Evolutionary conservation across 148 eudicot species (phyloP).

Genomic region (Rhododendron vialii): DNA sequence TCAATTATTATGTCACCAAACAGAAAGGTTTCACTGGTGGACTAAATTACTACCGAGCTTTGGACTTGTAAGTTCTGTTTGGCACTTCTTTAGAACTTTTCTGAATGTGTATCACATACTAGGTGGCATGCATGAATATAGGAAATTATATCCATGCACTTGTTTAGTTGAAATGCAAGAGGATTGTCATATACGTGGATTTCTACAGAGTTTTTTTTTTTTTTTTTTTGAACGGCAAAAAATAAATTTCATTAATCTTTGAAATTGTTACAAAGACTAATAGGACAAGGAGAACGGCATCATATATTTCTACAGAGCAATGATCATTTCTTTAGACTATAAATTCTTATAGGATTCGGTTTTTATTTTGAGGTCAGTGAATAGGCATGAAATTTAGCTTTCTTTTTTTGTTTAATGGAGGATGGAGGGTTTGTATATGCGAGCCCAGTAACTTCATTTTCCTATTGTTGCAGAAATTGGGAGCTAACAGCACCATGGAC

Average conservation of each 20-base stretch:
- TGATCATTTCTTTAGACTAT: background rate
- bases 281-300: too few species aligned
- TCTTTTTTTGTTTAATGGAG: background rate
- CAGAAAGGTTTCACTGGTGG: conserved; percentile 65
- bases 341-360: background rate
- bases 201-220: background rate
- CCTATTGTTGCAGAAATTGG: conserved; percentile 40
- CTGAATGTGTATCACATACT: background rate
- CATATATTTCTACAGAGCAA: background rate
- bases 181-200: background rate
- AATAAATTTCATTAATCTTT: too few species aligned
- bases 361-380: background rate
- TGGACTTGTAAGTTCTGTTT: conserved; percentile 46
- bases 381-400: background rate
- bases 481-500: conserved; percentile 53
- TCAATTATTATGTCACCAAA: conserved; percentile 37
- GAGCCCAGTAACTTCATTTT: background rate
- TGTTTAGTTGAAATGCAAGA: background rate
- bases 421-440: background rate
- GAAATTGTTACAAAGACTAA: too few species aligned
- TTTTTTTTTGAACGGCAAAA: too few species aligned
- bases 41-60: conserved; percentile 63
- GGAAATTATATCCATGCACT: background rate
- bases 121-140: background rate
- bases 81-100: background rate